These are phyloP conservation scores for Dactylellina parvicollis DNA, from an alignment of 2,329 filamentous ascomycete genomes.

Conservation along the genomic window DNA sequence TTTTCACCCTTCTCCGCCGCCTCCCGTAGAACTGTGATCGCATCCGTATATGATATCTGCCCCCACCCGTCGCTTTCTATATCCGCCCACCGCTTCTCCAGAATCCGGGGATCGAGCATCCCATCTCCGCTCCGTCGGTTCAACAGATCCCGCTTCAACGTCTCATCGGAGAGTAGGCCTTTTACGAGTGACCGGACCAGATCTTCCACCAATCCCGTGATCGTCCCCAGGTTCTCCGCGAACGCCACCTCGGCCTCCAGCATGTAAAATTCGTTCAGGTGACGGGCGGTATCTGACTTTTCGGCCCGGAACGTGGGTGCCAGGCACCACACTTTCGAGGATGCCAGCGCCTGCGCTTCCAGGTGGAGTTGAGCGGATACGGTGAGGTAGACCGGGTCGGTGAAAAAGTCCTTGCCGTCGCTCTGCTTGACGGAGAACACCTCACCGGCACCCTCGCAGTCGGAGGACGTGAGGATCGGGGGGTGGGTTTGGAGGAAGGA, in stretches of 20 bases:
- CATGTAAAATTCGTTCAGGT: conserved; percentile 99
- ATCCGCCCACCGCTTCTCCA: conserved; percentile 77
- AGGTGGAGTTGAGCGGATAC: conserved; percentile 95
- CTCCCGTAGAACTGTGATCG: conserved; percentile 74
- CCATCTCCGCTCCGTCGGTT: conserved; percentile 63
- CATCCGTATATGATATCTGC: conserved; percentile 82
- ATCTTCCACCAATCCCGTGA: conserved; percentile 83
- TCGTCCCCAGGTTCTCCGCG: conserved; percentile 72
- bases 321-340: conserved; percentile 91
- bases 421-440: conserved; percentile 71
- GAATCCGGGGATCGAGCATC: conserved; percentile 59
- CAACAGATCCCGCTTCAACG: conserved; percentile 61
- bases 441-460: conserved; percentile 95
- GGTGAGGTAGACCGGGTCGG: conserved; percentile 88
- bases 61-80: conserved; percentile 74
- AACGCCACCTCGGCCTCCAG: conserved; percentile 91
- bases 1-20: conserved; percentile 65
- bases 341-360: conserved; percentile 86
- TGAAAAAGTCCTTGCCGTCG: conserved; percentile 74
- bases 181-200: conserved; percentile 73
- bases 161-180: conserved; percentile 59
- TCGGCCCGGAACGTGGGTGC: conserved; percentile 95
- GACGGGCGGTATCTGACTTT: conserved; percentile 88
- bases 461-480: conserved; percentile 93
- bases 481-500: conserved; percentile 86